A percentile compares a stretch with the other conserved stretches of the same genome.
Conservation (phyloP, 345 rosid genomes). For the Rhizophora apiculata region DNA sequence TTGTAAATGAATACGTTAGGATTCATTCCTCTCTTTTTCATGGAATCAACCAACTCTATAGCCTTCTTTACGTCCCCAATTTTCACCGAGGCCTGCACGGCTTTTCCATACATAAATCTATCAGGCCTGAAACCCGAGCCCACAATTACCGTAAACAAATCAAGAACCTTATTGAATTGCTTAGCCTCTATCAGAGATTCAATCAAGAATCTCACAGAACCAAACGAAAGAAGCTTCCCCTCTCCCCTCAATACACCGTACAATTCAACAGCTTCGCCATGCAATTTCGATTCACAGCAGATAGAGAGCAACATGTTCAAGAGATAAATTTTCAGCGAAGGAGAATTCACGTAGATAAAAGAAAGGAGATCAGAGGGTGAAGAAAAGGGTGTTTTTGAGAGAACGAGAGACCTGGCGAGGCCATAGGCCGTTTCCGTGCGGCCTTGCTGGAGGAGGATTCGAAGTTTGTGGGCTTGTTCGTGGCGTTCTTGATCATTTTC, state of each 20-base stretch:
- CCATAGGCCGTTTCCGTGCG: constrained; percentile 43
- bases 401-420: constrained; percentile 41
- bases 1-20: constrained; percentile 60
- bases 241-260: constrained; percentile 40
- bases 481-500: constrained; percentile 29
- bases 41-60: constrained; percentile 43
- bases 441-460: constrained; percentile 52
- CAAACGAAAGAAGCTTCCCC: constrained; percentile 46
- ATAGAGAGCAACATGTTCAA: constrained; percentile 42
- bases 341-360: constrained; percentile 40
- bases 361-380: constrained; percentile 50
- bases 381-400: constrained; percentile 37
- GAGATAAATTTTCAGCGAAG: constrained; percentile 42
- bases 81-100: constrained; percentile 67
- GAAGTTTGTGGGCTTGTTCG: constrained; percentile 41
- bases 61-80: constrained; percentile 55
- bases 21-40: constrained; percentile 47
- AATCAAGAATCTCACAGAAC: constrained; percentile 37
- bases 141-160: constrained; percentile 46
- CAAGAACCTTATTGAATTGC: constrained; percentile 39
- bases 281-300: constrained; percentile 44
- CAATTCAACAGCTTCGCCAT: constrained; percentile 41
- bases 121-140: constrained; percentile 52
- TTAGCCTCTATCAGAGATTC: constrained; percentile 40
- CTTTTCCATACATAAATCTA: constrained; percentile 58